These are phyloP conservation scores for Bullera alba DNA, from an alignment of 768 basidiomycete species.

Conservation along the genomic window DNA sequence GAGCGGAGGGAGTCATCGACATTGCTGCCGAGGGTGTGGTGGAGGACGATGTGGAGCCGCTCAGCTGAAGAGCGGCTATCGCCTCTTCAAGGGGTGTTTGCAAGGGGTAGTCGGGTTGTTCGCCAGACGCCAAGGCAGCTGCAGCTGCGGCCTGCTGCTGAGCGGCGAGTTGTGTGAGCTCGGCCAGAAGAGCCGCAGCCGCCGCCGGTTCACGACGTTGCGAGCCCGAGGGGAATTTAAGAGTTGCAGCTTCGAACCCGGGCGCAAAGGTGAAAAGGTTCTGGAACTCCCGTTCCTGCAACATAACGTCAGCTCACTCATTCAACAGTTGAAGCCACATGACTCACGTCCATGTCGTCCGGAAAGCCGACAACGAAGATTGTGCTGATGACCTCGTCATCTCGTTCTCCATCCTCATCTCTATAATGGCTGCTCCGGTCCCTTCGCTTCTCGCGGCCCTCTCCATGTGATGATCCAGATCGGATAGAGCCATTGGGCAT, in stretches of 20 bases:
- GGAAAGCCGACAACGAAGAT: constrained; percentile 99
- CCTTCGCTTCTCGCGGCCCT: constrained; percentile 9
- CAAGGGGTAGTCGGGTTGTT: constrained; percentile 7
- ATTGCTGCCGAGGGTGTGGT: constrained; percentile 37
- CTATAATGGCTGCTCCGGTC: constrained; percentile 7
- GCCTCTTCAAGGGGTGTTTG: constrained; percentile 31
- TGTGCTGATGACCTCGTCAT: constrained; percentile 79
- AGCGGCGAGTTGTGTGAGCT: constrained; percentile 26
- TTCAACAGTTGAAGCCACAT: neutral
- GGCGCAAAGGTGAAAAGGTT: constrained; percentile 97
- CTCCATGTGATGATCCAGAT: constrained; percentile 10
- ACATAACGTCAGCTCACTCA: neutral
- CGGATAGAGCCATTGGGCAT: too few relatives aligned
- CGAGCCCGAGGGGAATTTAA: constrained; percentile 82
- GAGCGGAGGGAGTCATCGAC: constrained; percentile 24
- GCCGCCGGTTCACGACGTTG: constrained; percentile 30
- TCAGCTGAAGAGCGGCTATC: constrained; percentile 27
- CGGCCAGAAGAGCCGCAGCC: constrained; percentile 23
- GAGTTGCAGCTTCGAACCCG: constrained; percentile 93
- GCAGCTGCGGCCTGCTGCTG: constrained; percentile 10
- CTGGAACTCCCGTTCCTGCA: constrained; percentile 94
- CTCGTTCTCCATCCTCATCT: constrained; percentile 12
- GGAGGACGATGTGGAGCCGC: constrained; percentile 27
- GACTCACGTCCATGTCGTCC: constrained; percentile 90
- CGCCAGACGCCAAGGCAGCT: constrained; percentile 11